These are phyloP conservation scores for Hansenula lynferdii DNA, from an alignment of 1,139 yeast genomes.

Conservation along the genomic window DNA sequence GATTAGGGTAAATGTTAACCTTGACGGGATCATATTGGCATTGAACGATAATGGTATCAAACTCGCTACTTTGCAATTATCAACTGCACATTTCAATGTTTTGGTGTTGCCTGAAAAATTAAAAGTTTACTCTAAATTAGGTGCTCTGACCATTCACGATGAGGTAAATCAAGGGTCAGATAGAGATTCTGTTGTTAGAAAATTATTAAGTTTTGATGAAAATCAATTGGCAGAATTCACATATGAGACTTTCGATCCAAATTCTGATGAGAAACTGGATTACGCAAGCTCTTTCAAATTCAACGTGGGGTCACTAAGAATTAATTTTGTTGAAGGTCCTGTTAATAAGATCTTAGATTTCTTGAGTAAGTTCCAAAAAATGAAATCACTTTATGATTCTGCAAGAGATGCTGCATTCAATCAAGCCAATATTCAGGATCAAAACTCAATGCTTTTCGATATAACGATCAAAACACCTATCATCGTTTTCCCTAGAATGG, in stretches of 20 bases:
- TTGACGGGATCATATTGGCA: conserved; percentile 71
- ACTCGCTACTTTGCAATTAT: conserved; percentile 72
- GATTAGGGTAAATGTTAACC: conserved; percentile 60
- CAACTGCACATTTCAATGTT: conserved; percentile 66
- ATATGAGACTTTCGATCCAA: conserved; percentile 75
- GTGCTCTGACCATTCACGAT: conserved; percentile 76
- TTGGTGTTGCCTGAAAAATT: conserved; percentile 71
- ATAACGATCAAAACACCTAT: conserved; percentile 76
- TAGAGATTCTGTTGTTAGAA: conserved; percentile 54
- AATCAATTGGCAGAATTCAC: conserved; percentile 76
- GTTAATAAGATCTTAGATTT: conserved; percentile 62
- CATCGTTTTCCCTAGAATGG: conserved; percentile 66
- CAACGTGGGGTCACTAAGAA: conserved; percentile 67
- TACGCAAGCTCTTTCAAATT: conserved; percentile 61
- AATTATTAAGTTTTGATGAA: conserved; percentile 76
- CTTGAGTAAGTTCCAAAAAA: conserved; percentile 69
- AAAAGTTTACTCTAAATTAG: conserved; percentile 72
- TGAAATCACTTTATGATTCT: conserved; percentile 83
- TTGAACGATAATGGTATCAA: conserved; percentile 82
- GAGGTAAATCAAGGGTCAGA: conserved; percentile 65
- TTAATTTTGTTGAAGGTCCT: conserved; percentile 81
- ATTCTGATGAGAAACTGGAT: conserved; percentile 37
- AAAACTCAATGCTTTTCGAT: conserved; percentile 61
- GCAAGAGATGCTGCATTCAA: conserved; percentile 84
- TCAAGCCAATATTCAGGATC: conserved; percentile 47